These are phyloP conservation scores for Fusarium illudens DNA, from an alignment of 2,329 filamentous ascomycete genomes.

Conservation along the genomic window DNA sequence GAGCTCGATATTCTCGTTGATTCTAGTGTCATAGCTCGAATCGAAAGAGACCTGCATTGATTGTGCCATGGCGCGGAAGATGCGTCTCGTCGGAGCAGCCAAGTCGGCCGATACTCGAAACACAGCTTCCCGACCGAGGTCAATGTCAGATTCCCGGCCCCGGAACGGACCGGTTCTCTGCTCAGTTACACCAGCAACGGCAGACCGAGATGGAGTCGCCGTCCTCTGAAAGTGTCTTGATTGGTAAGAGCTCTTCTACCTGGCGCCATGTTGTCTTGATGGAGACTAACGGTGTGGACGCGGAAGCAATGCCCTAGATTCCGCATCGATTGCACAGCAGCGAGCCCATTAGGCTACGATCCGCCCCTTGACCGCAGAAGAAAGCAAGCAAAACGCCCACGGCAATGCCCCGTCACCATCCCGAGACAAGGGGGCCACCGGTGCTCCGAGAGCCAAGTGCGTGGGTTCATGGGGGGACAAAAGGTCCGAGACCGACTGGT, in stretches of 20 bases:
- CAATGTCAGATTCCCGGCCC: background rate
- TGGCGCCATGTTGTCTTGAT: background rate
- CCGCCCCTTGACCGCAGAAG: background rate
- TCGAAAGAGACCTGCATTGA: background rate
- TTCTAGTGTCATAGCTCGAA: background rate
- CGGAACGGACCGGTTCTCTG: constrained; percentile 6
- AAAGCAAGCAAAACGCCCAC: background rate
- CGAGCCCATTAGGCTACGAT: background rate
- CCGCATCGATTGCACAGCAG: background rate
- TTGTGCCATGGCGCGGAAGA: background rate
- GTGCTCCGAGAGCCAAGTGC: background rate
- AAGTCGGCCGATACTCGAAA: constrained; percentile 5
- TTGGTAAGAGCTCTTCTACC: background rate
- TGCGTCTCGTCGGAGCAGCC: background rate
- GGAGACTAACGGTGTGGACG: background rate
- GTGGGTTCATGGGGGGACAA: background rate
- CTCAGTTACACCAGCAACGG: background rate
- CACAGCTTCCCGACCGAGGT: background rate
- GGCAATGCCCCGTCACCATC: background rate
- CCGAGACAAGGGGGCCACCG: background rate
- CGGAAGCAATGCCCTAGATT: background rate
- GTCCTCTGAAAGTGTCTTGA: background rate
- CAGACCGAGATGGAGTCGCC: background rate
- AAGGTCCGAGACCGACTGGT: background rate
- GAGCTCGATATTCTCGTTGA: background rate